phyloP scores from a whole-genome alignment of 139 green algal genomes.

The Pycnococcus provasolii region DNA sequence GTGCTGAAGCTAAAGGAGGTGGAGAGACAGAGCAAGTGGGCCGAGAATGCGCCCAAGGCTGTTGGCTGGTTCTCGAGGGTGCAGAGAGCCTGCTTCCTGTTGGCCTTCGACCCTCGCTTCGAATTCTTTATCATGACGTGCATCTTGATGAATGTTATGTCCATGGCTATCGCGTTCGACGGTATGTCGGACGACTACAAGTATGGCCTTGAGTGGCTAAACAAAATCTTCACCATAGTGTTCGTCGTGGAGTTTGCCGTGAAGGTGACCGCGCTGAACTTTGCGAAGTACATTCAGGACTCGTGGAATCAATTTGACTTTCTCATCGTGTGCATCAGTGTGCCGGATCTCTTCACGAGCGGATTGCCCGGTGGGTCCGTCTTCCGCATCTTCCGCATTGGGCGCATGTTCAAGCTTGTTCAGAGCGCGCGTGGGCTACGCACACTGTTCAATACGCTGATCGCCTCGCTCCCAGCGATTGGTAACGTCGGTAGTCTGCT shows the following conservation, averaged over 20 bases:
- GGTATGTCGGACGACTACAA: conserved; percentile 10
- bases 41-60: no score
- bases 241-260: conserved; percentile 15
- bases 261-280: conserved; percentile 12
- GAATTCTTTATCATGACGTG: conserved; percentile 23
- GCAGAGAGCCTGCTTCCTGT: background rate
- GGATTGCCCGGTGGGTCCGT: background rate
- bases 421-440: conserved; percentile 13
- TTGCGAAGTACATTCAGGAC: conserved; percentile 9
- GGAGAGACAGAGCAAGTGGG: background rate
- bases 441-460: conserved; percentile 17
- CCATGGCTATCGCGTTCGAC: conserved; percentile 19
- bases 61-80: background rate
- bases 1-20: conserved; percentile 14
- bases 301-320: conserved; percentile 28
- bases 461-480: conserved; percentile 13
- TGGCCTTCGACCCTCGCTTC: conserved; percentile 12
- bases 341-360: background rate
- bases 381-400: conserved; percentile 22
- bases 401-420: conserved; percentile 27
- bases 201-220: background rate
- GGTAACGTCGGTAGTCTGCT: conserved; percentile 21
- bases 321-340: conserved; percentile 6
- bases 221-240: conserved; percentile 13
- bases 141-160: conserved; percentile 24